Conservation (phyloP, 2,329 filamentous ascomycete species). For the Calonectria honghensis region DNA sequence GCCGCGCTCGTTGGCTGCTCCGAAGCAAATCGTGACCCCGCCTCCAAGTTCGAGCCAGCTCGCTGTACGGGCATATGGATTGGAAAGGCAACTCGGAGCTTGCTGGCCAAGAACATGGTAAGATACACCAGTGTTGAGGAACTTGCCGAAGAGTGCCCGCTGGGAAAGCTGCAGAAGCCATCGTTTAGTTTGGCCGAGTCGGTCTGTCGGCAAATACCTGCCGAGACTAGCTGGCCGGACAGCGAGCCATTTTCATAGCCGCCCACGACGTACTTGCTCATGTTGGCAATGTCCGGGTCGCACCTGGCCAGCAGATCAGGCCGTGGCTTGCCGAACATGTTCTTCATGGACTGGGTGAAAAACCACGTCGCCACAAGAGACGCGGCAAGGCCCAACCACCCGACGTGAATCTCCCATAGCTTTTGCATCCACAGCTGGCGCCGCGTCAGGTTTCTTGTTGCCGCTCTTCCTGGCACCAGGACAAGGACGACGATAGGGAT, state of each 20-base stretch:
- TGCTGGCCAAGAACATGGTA: slow-evolving; percentile 89
- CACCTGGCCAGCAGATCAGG: slow-evolving; percentile 90
- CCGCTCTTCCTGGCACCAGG: slow-evolving; percentile 83
- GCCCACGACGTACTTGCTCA: slow-evolving; percentile 76
- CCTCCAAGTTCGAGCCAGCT: not conserved
- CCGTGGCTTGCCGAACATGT: slow-evolving; percentile 80
- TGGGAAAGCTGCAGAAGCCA: slow-evolving; percentile 86
- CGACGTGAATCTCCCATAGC: slow-evolving; percentile 92
- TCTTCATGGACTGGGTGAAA: slow-evolving; percentile 91
- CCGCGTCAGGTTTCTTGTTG: slow-evolving; percentile 76
- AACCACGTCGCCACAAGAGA: slow-evolving; percentile 84
- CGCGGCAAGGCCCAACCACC: slow-evolving; percentile 88
- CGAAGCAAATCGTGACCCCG: not conserved
- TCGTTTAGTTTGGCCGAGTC: slow-evolving; percentile 80
- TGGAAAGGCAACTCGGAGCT: slow-evolving; percentile 84
- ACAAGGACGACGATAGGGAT: slow-evolving; percentile 81
- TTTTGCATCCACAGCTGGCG: slow-evolving; percentile 85
- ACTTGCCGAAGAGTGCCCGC: slow-evolving; percentile 76
- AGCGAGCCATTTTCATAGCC: slow-evolving; percentile 70
- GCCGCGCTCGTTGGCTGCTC: slow-evolving; percentile 77
- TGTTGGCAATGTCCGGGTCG: slow-evolving; percentile 80
- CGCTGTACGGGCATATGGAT: not conserved
- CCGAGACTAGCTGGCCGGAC: slow-evolving; percentile 82
- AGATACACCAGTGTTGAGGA: slow-evolving; percentile 90
- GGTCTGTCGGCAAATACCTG: slow-evolving; percentile 82